Evolutionary conservation across 345 rosid genomes (phyloP), one percentile per base, ranked within the genome.

Genomic region (Aurinia saxatilis): DNA sequence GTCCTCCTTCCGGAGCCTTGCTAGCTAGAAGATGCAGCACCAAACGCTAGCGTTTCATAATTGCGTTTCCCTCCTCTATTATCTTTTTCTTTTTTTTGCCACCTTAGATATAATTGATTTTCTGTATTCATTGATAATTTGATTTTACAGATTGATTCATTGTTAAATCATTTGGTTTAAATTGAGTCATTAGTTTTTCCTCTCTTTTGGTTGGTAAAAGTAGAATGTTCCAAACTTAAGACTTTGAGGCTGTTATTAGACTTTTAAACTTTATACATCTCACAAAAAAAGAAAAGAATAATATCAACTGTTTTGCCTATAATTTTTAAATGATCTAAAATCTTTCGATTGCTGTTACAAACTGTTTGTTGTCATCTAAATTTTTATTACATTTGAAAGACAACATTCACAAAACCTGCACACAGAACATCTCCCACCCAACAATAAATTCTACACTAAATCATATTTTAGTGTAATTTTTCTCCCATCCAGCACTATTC

Each of bases 1-100:
- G 77, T 45, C 99, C 99, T 67, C 99, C 97, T 2, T 36, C 53
- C 6, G 99, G 99, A 8, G 73, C 84, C 37, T 38, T 87, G 19
- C 75, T 64, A 66, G 84, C 66, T 14, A 79, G 78, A 62, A 60
- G 63, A 46, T 93, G 97, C 82, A 81, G 13, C 72, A 87, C 95
- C 11, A 84, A 80, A 81, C 95, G 87, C 41, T 92, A 50, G 14
- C 58, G 58, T 52, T 46, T 38, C 16, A 35, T 40, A n/a, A 39
- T n/a, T 50, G 59, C 53, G 25, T 27, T 68, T 60, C n/a, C 36
- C 47, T 25, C 11, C 2, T 27, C 10, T 18, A 10, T 13, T 52
- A 38, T 15, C 14, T 1, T 15, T 60, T 31, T 1, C 50, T 45
- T 44, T 44, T 7, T 11, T 0, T 36, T 60, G 5, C 5, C 6